Evolutionary conservation across 2,329 filamentous ascomycete species (phyloP), one percentile per base, ranked within the genome.

Genomic region (Byssoonygena ceratinophila): DNA sequence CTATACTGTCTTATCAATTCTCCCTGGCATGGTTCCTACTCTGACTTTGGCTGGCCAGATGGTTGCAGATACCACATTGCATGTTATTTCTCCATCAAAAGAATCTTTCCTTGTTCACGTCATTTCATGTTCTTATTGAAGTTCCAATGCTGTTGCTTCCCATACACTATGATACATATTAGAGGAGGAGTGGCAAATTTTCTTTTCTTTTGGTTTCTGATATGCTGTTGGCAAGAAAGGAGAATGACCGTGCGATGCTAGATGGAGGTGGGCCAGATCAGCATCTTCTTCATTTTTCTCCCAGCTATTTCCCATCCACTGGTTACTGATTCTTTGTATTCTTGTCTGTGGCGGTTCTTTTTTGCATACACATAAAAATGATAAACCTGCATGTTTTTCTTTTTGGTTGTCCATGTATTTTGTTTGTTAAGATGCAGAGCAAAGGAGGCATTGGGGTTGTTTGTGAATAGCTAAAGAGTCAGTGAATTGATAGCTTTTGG

Each of bases 321-420:
- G 5, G 16, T 47, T 32, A 5, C 32, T 23, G 22, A 23, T 8
- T 2, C 32, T 37, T 37, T 47, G 29, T n/a, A n/a, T n/a, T n/a
- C n/a, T n/a, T n/a, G n/a, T n/a, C n/a, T n/a, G n/a, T n/a, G n/a
- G n/a, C n/a, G n/a, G n/a, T n/a, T n/a, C 45, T 20, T 47, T 25
- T 31, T 8, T 23, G 9, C 37, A 40, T 40, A 40, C 18, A 20
- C 20, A 14, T 46, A 37, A 36, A n/a, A 47, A 47, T 36, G 18
- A 47, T 37, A 47, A 37, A 37, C 16, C 14, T 23, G 31, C 22
- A 47, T 47, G 20, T 47, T 47, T 37, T 36, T 47, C 12, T 47
- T 47, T 37, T 36, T 4, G 31, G 16, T 36, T 37, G 2, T 23
- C 27, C 31, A 12, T 47, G 32, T 25, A 11, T 34, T 34, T 34